Evolutionary conservation across 176 grass and related monocot species (phyloP).

Genomic region (Hyparrhenia diplandra): DNA sequence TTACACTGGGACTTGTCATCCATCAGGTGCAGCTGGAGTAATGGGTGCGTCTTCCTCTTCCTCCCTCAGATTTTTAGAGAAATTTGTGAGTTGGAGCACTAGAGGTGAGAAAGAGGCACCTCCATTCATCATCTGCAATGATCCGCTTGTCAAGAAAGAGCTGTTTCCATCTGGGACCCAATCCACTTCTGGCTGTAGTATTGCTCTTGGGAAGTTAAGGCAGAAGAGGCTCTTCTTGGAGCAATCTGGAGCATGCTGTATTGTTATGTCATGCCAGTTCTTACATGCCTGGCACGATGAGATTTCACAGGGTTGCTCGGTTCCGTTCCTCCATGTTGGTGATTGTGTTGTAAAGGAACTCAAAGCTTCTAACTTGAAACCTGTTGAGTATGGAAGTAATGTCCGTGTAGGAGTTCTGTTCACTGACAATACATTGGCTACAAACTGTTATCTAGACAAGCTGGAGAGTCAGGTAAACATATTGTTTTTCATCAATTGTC

Average conservation of each 20-base stretch:
- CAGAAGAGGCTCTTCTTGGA: conserved; percentile 59
- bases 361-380: conserved; percentile 54
- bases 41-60: conserved; percentile 52
- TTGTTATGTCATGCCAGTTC: conserved; percentile 72
- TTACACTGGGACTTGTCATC: conserved; percentile 15
- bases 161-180: conserved; percentile 11
- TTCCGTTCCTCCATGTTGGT: conserved; percentile 55
- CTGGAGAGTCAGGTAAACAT: conserved; percentile 63
- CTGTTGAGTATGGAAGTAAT: conserved; percentile 69
- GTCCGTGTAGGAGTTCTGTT: conserved; percentile 61
- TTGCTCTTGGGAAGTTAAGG: conserved; percentile 48
- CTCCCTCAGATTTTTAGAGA: conserved; percentile 63
- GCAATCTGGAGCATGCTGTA: conserved; percentile 62
- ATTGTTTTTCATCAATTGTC: too few relatives aligned
- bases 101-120: conserved; percentile 37
- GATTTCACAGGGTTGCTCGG: conserved; percentile 54
- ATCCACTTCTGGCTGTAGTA: conserved; percentile 14
- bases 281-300: conserved; percentile 61
- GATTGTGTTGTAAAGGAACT: conserved; percentile 68
- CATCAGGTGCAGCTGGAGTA: conserved; percentile 46
- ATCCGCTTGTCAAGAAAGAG: conserved; percentile 42
- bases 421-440: conserved; percentile 20
- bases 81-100: conserved; percentile 52
- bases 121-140: conserved; percentile 64
- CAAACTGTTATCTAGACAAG: conserved; percentile 45